A percentile compares a stretch with the other conserved stretches of the same genome.
These are phyloP conservation scores for Tolypocladium album DNA, from an alignment of 2,329 filamentous ascomycete genomes.

Conservation along the genomic window DNA sequence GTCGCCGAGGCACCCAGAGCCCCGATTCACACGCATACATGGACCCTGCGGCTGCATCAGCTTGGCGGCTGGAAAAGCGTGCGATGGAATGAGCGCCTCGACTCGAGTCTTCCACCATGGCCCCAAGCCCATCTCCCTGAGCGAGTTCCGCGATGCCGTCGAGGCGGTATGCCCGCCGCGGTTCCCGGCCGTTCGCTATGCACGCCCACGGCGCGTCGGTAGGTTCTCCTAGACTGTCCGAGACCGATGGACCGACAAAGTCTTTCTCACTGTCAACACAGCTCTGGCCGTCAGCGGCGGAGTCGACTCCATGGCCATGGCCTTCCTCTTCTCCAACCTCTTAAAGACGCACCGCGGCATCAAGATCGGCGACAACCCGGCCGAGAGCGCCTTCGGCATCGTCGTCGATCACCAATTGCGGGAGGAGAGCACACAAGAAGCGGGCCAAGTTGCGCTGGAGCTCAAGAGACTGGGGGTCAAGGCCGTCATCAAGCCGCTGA, in stretches of 20 bases:
- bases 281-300: constrained; percentile 82
- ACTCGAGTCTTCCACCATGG: constrained; percentile 24
- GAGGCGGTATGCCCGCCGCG: constrained; percentile 37
- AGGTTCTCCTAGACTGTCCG: constrained; percentile 8
- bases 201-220: constrained; percentile 30
- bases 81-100: constrained; percentile 24
- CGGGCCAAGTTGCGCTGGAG: constrained; percentile 29
- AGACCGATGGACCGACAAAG: background rate
- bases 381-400: constrained; percentile 29
- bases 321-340: constrained; percentile 54
- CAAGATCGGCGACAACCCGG: constrained; percentile 34
- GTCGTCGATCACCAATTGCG: constrained; percentile 50
- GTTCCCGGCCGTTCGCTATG: constrained; percentile 29
- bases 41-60: background rate
- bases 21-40: background rate
- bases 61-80: background rate
- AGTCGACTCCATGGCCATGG: constrained; percentile 95
- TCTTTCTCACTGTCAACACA: constrained; percentile 17
- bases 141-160: constrained; percentile 35
- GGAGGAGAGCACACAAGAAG: constrained; percentile 40
- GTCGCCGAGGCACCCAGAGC: background rate
- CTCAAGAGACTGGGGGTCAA: constrained; percentile 27
- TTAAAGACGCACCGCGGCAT: constrained; percentile 20
- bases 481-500: constrained; percentile 13
- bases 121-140: constrained; percentile 23